phyloP scores from a whole-genome alignment of 768 basidiomycete species.

The Albatrellus ellisii region DNA sequence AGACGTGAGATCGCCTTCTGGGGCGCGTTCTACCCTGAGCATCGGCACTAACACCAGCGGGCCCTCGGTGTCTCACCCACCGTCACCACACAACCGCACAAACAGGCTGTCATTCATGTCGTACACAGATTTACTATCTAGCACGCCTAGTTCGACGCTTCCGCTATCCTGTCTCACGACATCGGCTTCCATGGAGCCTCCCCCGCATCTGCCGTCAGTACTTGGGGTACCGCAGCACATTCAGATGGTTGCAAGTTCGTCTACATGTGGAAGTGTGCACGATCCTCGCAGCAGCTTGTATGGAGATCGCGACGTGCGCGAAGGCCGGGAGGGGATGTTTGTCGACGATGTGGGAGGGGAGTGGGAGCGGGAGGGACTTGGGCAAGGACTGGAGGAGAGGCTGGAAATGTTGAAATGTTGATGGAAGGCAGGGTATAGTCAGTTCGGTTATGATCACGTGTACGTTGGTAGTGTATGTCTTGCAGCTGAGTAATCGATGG shows the following conservation, averaged over 20 bases:
- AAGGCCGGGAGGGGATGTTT: conserved; percentile 17
- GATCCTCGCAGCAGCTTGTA: conserved; percentile 13
- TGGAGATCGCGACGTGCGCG: conserved; percentile 10
- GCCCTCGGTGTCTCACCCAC: too few relatives aligned
- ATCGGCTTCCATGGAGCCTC: conserved; percentile 43
- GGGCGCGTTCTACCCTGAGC: too few relatives aligned
- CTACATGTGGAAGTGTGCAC: background rate
- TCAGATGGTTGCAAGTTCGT: background rate
- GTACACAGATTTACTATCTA: conserved; percentile 73
- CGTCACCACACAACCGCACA: conserved; percentile 27
- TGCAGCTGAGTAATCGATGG: too few relatives aligned
- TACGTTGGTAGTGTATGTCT: too few relatives aligned
- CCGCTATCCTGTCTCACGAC: conserved; percentile 65
- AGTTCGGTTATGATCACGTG: too few relatives aligned
- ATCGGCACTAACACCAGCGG: conserved; percentile 20
- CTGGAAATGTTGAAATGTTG: too few relatives aligned
- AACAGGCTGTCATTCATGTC: conserved; percentile 86
- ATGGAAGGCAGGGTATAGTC: too few relatives aligned
- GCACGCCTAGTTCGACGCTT: conserved; percentile 58
- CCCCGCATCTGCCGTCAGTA: conserved; percentile 63
- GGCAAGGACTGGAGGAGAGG: conserved; percentile 72
- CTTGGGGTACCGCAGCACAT: conserved; percentile 26
- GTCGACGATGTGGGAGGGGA: conserved; percentile 66
- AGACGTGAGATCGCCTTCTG: conserved; percentile 13
- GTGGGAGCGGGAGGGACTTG: conserved; percentile 80